Percentiles rank a stretch among this genome's conserved stretches.
Conservation (phyloP, 176 grass and related monocot species). For the Hordeum marinum region DNA sequence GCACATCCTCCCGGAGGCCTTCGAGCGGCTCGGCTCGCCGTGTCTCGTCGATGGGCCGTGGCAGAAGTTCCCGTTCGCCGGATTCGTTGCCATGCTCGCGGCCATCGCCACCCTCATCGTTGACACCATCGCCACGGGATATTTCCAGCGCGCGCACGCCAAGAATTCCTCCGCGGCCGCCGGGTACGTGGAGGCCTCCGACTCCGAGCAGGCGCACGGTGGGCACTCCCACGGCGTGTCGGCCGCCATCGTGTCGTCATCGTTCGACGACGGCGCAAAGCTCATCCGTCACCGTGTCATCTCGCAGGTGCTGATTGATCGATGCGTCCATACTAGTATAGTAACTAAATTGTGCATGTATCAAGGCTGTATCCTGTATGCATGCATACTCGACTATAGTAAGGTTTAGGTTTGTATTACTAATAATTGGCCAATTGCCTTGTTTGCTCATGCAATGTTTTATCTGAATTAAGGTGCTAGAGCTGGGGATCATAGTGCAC, state of each 20-base stretch:
- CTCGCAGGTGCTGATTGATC: slow-evolving; percentile 39
- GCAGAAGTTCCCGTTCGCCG: slow-evolving; percentile 55
- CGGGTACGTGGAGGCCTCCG: background rate
- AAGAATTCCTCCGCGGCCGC: background rate
- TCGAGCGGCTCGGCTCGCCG: slow-evolving; percentile 44
- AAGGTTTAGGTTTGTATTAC: background rate
- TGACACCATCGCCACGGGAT: slow-evolving; percentile 69
- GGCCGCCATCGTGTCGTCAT: background rate
- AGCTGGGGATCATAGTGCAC: slow-evolving; percentile 60
- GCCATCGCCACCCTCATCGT: slow-evolving; percentile 61
- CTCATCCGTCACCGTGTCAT: slow-evolving; percentile 67
- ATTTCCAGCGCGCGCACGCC: slow-evolving; percentile 46
- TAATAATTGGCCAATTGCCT: background rate
- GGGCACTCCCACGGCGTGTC: slow-evolving; percentile 28
- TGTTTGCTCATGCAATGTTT: slow-evolving; percentile 1
- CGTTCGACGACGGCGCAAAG: slow-evolving; percentile 9
- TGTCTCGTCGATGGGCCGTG: slow-evolving; percentile 52
- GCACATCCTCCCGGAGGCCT: slow-evolving; percentile 66
- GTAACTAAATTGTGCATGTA: too few relatives aligned
- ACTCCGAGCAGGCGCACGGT: background rate
- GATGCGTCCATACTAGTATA: background rate
- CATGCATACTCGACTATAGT: too few relatives aligned
- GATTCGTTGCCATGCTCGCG: slow-evolving; percentile 53
- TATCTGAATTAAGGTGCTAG: slow-evolving; percentile 37
- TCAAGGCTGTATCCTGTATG: too few relatives aligned